Conservation (phyloP, 106 monocot species). For the Dendrobium nobile region DNA sequence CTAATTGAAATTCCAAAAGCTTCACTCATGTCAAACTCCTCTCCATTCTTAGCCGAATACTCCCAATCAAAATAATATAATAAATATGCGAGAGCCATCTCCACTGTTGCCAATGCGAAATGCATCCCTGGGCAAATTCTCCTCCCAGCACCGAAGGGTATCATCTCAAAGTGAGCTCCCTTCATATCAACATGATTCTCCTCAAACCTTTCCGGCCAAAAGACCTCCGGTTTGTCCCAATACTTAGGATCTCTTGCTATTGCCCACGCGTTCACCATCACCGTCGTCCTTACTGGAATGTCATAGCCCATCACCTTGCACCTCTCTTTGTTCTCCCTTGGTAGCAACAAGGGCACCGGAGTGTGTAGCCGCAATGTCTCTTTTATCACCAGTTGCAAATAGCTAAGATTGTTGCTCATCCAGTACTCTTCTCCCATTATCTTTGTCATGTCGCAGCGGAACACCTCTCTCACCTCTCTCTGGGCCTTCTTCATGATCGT, state of each 20-base stretch:
- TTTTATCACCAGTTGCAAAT: conserved; percentile 8
- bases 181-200: not conserved
- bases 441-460: not conserved
- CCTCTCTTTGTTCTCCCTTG: not conserved
- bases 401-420: not conserved
- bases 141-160: conserved; percentile 14
- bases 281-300: not conserved
- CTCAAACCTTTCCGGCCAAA: conserved; percentile 16
- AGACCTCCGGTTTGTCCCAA: conserved; percentile 11
- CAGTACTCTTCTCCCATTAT: not conserved
- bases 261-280: conserved; percentile 15
- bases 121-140: conserved; percentile 15
- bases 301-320: conserved; percentile 4
- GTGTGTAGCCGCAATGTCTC: conserved; percentile 14
- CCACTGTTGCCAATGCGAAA: not conserved
- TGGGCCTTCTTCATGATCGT: not conserved
- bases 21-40: conserved; percentile 14
- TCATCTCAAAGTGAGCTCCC: conserved; percentile 9
- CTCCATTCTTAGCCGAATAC: not conserved
- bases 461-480: not conserved
- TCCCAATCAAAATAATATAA: conserved; percentile 17
- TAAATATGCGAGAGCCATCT: not conserved
- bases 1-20: not conserved
- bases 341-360: conserved; percentile 6
- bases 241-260: conserved; percentile 12